Conservation (phyloP, 2,329 filamentous ascomycete genomes). For the Seiridium unicorne region DNA sequence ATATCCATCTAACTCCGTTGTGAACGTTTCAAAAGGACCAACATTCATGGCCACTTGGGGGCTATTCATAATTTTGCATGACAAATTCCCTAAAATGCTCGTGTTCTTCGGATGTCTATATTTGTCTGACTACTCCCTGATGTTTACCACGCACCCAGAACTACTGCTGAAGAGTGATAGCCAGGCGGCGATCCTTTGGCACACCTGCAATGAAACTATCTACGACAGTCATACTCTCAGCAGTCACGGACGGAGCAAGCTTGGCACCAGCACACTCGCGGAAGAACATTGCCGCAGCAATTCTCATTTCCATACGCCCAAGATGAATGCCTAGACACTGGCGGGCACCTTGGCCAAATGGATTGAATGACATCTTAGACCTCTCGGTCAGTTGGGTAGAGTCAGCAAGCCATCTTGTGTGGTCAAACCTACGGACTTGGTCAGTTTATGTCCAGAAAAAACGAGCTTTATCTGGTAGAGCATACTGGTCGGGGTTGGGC, state of each 20-base stretch:
- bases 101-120: too few species aligned
- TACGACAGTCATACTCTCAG: not conserved
- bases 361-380: not conserved
- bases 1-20: too few species aligned
- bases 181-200: too few species aligned
- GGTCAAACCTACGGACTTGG: not conserved
- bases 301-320: not conserved
- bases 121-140: too few species aligned
- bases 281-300: slow-evolving; percentile 1
- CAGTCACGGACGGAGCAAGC: not conserved
- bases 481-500: not conserved
- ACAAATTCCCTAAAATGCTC: too few species aligned
- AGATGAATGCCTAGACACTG: not conserved
- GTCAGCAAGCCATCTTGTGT: not conserved
- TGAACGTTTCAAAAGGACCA: too few species aligned
- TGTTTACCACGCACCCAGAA: too few species aligned
- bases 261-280: not conserved
- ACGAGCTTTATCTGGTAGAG: not conserved
- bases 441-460: too few species aligned
- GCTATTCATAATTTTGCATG: too few species aligned
- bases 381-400: not conserved
- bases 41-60: too few species aligned
- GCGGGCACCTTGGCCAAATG: not conserved
- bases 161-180: too few species aligned
- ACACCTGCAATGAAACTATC: too few species aligned